Base-by-base conservation (phyloP, 345 rosid species). In the Combretum micranthum region DNA sequence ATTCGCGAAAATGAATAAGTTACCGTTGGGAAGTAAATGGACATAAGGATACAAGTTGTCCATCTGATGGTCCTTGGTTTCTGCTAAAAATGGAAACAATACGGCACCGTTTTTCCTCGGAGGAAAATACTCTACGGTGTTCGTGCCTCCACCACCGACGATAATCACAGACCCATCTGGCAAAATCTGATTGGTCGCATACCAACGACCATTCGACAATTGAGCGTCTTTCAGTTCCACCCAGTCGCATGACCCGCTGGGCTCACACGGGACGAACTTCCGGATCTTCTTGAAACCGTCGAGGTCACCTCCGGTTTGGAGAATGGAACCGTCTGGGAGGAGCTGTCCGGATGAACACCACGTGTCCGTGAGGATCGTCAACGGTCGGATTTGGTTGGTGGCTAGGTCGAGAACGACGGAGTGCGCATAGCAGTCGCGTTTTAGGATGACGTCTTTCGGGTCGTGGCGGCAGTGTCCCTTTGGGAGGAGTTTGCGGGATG, bases 21-120 rank as follows among this genome's bases (percentile, higher is more conserved):
- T 67, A 4, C 85, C 94, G 78, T 75, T 74, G 52, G 98, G 98
- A 22, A 91, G 95, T 17, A 91, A 85, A 55, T 91, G 96, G 17
- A 91, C 81, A 69, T 82, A 91, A 8, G 98, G 96, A 63, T 91
- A 91, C 42, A 91, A 73, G 61, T 91, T 91, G 58, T 88, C 95
- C 95, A 86, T 88, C 67, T 91, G 96, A 0, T 66, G 74, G 47
- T 88, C 98, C n/a, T n/a, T 88, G 59, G 72, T 78, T 43, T 81
- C 84, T 50, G 69, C 76, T 13, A 91, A 77, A 50, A 91, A 91
- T 3, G 83, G 90, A 10, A 91, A 80, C 8, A 72, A 53, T 43
- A 84, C 77, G 73, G 86, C 88, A 3, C 83, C 90, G 53, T 60
- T 55, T 62, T 66, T n/a, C 32, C 83, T 65, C 47, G 83, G 80